These are phyloP conservation scores for Dipsacomyces acuminosporus DNA, from an alignment of 371 early-diverging fungal genomes.

Conservation along the genomic window DNA sequence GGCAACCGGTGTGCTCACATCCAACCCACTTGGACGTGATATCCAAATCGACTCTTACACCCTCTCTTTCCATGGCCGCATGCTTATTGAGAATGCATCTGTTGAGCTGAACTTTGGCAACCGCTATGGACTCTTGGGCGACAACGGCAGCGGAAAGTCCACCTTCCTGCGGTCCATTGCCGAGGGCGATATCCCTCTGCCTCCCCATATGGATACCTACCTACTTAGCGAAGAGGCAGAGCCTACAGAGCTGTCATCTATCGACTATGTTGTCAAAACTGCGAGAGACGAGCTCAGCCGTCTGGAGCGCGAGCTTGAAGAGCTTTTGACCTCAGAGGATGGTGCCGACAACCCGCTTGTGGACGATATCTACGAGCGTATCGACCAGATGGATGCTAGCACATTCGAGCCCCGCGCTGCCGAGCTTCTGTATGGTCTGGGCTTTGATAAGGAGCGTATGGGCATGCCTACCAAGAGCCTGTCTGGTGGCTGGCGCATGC, in stretches of 20 bases:
- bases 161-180: conserved; percentile 94
- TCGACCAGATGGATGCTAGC: conserved; percentile 83
- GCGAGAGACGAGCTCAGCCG: conserved; percentile 86
- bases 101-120: conserved; percentile 98
- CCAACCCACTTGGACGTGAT: conserved; percentile 86
- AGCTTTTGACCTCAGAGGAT: conserved; percentile 71
- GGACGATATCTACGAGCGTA: conserved; percentile 93
- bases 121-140: conserved; percentile 95
- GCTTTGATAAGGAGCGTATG: conserved; percentile 85
- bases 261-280: conserved; percentile 85
- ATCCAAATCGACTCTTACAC: conserved; percentile 94
- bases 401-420: conserved; percentile 95
- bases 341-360: conserved; percentile 84
- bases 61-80: conserved; percentile 88
- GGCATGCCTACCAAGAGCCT: conserved; percentile 86
- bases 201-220: conserved; percentile 94
- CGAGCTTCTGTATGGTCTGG: conserved; percentile 88
- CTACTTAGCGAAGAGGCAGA: conserved; percentile 93
- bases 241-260: conserved; percentile 84
- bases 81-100: conserved; percentile 86
- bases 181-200: conserved; percentile 92
- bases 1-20: conserved; percentile 91
- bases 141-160: conserved; percentile 98
- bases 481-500: conserved; percentile 99
- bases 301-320: conserved; percentile 87